A percentile compares a stretch with the other conserved stretches of the same genome.
Evolutionary conservation across 2,329 filamentous ascomycete species (phyloP).

Genomic region (Calonectria leucothoes): DNA sequence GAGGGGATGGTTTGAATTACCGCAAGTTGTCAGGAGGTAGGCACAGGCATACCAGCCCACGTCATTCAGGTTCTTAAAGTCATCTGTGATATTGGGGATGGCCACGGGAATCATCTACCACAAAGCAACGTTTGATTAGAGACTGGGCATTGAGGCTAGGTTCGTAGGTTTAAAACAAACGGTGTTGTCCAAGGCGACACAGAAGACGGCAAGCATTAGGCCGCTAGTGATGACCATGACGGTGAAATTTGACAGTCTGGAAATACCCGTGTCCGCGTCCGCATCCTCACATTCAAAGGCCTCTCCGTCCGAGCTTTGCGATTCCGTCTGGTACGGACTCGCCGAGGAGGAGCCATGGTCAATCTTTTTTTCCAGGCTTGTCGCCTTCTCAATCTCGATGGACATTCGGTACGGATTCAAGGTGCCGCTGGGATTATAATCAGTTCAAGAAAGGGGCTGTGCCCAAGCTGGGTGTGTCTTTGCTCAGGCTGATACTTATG

Average conservation of each 20-base stretch:
- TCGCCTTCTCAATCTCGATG: background rate
- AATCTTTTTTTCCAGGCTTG: background rate
- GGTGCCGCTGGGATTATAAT: background rate
- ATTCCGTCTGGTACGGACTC: background rate
- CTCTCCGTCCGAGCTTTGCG: background rate
- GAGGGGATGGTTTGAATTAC: background rate
- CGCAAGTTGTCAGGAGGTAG: conserved; percentile 58
- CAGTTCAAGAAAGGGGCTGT: background rate
- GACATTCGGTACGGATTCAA: background rate
- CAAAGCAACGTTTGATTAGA: background rate
- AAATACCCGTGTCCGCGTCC: background rate
- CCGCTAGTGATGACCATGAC: background rate
- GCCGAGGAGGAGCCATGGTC: background rate
- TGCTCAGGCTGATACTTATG: background rate
- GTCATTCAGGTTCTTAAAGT: conserved; percentile 60
- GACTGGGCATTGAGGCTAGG: background rate
- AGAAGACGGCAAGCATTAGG: background rate
- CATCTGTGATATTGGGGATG: conserved; percentile 64
- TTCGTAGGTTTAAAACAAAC: background rate
- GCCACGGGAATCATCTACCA: conserved; percentile 60
- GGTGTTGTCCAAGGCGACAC: background rate
- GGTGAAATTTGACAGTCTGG: background rate
- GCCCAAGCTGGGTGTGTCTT: background rate
- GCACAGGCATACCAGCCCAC: conserved; percentile 68
- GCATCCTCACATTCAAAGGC: background rate